Conservation (phyloP, 2,329 filamentous ascomycete genomes). For the Phaeosphaeriaceae sp. region DNA sequence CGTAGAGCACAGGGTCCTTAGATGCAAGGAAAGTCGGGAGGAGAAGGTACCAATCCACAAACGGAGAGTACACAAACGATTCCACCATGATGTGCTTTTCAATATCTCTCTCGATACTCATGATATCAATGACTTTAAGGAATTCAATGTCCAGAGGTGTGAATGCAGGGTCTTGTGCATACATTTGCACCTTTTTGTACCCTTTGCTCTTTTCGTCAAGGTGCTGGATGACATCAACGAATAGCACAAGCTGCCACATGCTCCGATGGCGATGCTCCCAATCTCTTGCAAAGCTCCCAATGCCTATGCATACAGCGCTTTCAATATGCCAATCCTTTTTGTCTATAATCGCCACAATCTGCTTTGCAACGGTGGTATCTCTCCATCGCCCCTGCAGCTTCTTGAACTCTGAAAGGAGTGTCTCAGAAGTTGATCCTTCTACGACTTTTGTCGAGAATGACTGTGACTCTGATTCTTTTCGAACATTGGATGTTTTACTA, state of each 20-base stretch:
- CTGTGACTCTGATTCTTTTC: not conserved
- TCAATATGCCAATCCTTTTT: constrained; percentile 19
- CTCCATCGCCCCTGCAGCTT: constrained; percentile 32
- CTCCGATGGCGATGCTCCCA: constrained; percentile 42
- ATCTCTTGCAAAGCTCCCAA: constrained; percentile 45
- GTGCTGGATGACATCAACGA: constrained; percentile 30
- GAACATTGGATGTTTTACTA: constrained; percentile 2
- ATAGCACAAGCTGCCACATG: constrained; percentile 48
- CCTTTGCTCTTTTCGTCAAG: constrained; percentile 5
- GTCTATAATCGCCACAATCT: constrained; percentile 20
- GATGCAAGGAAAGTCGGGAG: constrained; percentile 37
- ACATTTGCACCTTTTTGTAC: constrained; percentile 16
- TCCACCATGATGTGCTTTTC: constrained; percentile 25
- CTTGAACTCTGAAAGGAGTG: constrained; percentile 29
- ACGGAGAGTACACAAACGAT: constrained; percentile 45
- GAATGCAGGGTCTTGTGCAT: constrained; percentile 47
- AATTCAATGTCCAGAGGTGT: constrained; percentile 40
- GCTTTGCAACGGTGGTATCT: constrained; percentile 27
- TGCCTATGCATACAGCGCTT: constrained; percentile 44
- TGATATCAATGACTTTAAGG: constrained; percentile 30
- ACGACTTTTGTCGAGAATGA: constrained; percentile 25
- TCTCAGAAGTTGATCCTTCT: constrained; percentile 32
- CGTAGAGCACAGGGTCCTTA: constrained; percentile 40
- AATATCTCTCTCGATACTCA: constrained; percentile 16
- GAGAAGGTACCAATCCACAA: constrained; percentile 46